These are phyloP conservation scores for Ogataea ganodermae DNA, from an alignment of 805 yeast genomes.

Conservation along the genomic window DNA sequence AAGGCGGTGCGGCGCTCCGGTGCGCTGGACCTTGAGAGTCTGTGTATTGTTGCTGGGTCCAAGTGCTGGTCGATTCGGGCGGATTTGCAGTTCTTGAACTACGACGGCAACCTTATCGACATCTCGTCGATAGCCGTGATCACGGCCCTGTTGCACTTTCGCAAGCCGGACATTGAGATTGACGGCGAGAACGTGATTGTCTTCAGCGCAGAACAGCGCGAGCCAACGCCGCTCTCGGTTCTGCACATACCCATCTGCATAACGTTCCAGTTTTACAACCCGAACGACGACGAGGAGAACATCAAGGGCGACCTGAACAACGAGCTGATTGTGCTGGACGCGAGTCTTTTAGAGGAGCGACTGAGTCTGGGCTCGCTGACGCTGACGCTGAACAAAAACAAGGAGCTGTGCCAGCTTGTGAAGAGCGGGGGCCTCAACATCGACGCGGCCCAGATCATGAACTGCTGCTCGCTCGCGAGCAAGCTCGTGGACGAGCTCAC, in stretches of 20 bases:
- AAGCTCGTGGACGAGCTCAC: conserved; percentile 64
- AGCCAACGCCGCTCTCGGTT: conserved; percentile 82
- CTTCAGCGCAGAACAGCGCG: conserved; percentile 74
- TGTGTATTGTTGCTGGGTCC: conserved; percentile 88
- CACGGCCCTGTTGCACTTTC: conserved; percentile 80
- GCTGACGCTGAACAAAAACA: conserved; percentile 83
- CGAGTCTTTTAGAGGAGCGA: conserved; percentile 73
- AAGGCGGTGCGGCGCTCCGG: conserved; percentile 89
- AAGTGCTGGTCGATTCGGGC: conserved; percentile 92
- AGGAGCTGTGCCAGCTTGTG: conserved; percentile 86
- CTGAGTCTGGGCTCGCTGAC: conserved; percentile 79
- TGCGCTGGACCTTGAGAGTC: conserved; percentile 85
- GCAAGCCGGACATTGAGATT: conserved; percentile 80
- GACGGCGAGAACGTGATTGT: conserved; percentile 64
- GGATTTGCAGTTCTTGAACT: conserved; percentile 84
- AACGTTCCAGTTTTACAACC: conserved; percentile 83
- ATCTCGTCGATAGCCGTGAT: conserved; percentile 89
- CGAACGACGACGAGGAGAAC: conserved; percentile 62
- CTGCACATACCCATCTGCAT: conserved; percentile 89
- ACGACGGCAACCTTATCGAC: conserved; percentile 92
- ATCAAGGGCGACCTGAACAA: conserved; percentile 63
- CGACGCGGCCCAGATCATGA: conserved; percentile 67
- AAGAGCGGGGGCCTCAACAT: conserved; percentile 90
- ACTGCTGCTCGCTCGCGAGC: conserved; percentile 68
- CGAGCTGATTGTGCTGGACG: conserved; percentile 72